Base-by-base conservation (phyloP, 768 basidiomycete genomes). In the Mycena vulgaris region DNA sequence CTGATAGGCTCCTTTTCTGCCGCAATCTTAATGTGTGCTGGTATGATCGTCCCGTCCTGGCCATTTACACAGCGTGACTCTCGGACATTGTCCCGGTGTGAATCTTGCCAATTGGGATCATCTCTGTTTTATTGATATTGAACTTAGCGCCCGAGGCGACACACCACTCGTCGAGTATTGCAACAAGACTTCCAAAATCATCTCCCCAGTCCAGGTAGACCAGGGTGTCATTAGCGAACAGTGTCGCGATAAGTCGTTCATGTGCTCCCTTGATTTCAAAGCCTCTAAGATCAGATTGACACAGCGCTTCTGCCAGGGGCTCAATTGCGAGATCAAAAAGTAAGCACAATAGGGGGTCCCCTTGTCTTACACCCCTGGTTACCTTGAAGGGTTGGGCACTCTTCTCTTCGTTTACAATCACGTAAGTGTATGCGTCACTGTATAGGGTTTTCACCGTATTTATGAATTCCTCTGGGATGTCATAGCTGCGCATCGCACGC, bases 91-190 rank as follows among this genome's bases (percentile, higher is more conserved):
- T 35, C 33, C 3, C 71, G 21, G 52, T 69, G 64, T 0, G 9
- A 23, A 42, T 49, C 10, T 21, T 63, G 2, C 82, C 80, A 0
- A 82, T 75, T 0, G 75, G 78, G 0, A 75, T 51, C 2, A 77
- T 69, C 21, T 78, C 66, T 0, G 75, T 78, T n/a, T 78, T 78
- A 21, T 42, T 55, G 0, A 72, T 5, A 37, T 78, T 78, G 2
- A 79, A 77, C 13, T 75, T 77, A 0, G 72, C 76, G 0, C 69
- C 63, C 0, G 76, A 69, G 0, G 69, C 68, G 0, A 3, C 0
- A 30, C 69, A 75, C 74, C 74, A 75, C 0, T 28, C n/a, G 6
- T 40, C 7, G n/a, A 58, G 4, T 8, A 58, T 28, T 0, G 4
- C 17, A 1, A 27, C 17, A 5, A 58, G 39, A 13, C 11, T 23